phyloP scores from a whole-genome alignment of 306 rosid species.

The Corylus heterophylla region DNA sequence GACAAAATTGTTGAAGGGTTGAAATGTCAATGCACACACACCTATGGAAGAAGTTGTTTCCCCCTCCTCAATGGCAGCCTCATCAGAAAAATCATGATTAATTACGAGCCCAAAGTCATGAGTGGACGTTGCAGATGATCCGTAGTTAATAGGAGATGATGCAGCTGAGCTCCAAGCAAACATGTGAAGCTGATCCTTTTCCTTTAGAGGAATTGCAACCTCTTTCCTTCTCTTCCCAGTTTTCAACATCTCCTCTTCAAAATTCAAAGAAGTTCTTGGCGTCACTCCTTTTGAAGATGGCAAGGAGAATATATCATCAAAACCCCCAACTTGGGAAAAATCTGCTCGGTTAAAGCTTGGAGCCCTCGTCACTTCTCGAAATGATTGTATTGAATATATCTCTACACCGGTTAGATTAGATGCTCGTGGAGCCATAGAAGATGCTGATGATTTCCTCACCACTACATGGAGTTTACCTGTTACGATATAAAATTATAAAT shows the following conservation, averaged over 20 bases:
- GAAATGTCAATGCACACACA: background rate
- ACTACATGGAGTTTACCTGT: slow-evolving; percentile 6
- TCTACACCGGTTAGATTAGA: slow-evolving; percentile 17
- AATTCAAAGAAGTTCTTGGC: slow-evolving; percentile 10
- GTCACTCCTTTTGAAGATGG: slow-evolving; percentile 1
- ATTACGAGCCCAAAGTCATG: background rate
- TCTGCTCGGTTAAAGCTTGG: background rate
- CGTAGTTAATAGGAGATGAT: slow-evolving; percentile 6
- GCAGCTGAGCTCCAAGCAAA: slow-evolving; percentile 23
- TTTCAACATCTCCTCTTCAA: background rate
- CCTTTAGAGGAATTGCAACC: background rate
- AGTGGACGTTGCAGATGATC: background rate
- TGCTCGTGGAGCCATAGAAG: slow-evolving; percentile 12
- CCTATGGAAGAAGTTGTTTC: background rate
- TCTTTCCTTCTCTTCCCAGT: slow-evolving; percentile 7
- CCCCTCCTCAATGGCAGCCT: background rate
- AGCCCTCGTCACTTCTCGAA: slow-evolving; percentile 13
- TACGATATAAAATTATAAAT: no score
- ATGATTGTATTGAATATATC: slow-evolving; percentile 13
- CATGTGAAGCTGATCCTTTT: slow-evolving; percentile 7
- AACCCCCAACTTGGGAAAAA: background rate
- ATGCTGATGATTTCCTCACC: slow-evolving; percentile 10
- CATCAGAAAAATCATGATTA: slow-evolving; percentile 1
- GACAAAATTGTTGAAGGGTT: background rate
- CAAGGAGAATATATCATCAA: background rate